Evolutionary conservation across 352 stramenopile species (phyloP).

Genomic region (Globisporangium iwayamae): DNA sequence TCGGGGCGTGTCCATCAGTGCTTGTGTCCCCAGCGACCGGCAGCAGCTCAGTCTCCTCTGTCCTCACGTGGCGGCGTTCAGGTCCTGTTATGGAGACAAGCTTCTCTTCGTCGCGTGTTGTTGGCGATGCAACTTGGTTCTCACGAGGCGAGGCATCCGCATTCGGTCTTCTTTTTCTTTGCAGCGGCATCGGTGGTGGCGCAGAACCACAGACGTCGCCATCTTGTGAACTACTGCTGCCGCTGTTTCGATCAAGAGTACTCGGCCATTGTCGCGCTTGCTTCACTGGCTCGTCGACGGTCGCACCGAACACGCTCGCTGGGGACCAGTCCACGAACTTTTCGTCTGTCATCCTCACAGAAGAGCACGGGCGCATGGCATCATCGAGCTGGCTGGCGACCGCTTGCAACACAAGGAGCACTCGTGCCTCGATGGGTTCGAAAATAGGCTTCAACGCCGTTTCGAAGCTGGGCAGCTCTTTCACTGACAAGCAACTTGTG

Average conservation of each 20-base stretch:
- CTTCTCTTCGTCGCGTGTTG: neutral
- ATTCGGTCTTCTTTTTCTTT: neutral
- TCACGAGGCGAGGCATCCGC: neutral
- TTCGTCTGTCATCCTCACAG: slow-evolving; percentile 1
- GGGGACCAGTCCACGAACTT: slow-evolving; percentile 38
- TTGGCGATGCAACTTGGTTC: neutral
- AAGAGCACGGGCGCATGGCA: neutral
- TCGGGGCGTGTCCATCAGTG: neutral
- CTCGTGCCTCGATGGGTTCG: too few species aligned
- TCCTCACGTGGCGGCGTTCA: neutral
- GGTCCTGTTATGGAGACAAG: neutral
- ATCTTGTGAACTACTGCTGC: neutral
- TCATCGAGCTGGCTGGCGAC: neutral
- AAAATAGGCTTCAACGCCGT: neutral
- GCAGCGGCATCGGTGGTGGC: neutral
- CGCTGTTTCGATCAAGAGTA: neutral
- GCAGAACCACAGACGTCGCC: too few species aligned
- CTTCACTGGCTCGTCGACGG: slow-evolving; percentile 1
- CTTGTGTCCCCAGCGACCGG: neutral
- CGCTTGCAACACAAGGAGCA: too few species aligned
- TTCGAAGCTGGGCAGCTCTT: neutral
- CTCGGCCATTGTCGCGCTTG: neutral
- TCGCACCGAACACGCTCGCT: slow-evolving; percentile 36
- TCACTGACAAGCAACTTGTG: neutral
- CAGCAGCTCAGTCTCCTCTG: neutral